These are phyloP conservation scores for Arthrobotrys conoides DNA, from an alignment of 2,329 filamentous ascomycete genomes.

Conservation along the genomic window DNA sequence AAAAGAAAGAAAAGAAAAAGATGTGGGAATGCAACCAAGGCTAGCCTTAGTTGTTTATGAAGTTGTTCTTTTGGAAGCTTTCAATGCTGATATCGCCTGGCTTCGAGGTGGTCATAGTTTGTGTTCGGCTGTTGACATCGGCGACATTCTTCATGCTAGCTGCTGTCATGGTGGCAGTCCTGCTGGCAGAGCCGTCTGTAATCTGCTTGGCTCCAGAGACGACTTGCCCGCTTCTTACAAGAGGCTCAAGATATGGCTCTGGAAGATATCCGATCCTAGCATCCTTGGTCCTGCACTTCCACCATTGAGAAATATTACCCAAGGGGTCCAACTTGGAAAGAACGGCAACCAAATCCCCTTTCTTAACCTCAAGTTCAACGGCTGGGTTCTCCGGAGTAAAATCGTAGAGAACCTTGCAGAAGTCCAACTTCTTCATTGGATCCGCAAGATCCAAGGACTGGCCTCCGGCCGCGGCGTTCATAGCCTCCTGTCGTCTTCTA, in stretches of 20 bases:
- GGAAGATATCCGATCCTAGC: conserved; percentile 93
- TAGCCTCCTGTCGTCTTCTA: conserved; percentile 72
- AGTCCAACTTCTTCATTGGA: conserved; percentile 87
- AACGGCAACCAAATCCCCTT: conserved; percentile 95
- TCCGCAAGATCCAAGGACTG: conserved; percentile 67
- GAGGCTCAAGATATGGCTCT: conserved; percentile 86
- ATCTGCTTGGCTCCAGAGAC: conserved; percentile 64
- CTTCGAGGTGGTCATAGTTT: conserved; percentile 70
- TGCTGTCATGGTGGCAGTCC: conserved; percentile 66
- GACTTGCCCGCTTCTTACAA: conserved; percentile 72
- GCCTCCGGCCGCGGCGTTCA: conserved; percentile 64
- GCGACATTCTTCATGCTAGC: conserved; percentile 65
- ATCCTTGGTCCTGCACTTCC: conserved; percentile 91
- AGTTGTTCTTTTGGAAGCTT: conserved; percentile 77
- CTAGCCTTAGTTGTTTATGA: conserved; percentile 47
- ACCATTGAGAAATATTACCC: conserved; percentile 95
- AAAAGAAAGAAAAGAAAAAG: conserved; percentile 14
- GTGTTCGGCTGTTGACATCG: conserved; percentile 66
- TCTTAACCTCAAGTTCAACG: conserved; percentile 91
- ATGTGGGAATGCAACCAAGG: conserved; percentile 15
- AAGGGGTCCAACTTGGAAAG: conserved; percentile 92
- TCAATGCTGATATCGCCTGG: conserved; percentile 77
- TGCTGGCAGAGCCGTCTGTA: conserved; percentile 69
- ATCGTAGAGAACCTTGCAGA: conserved; percentile 94
- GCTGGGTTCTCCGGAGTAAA: conserved; percentile 83